Percentiles rank a stretch among this genome's conserved stretches.
phyloP scores from a whole-genome alignment of 305 asterid species.

The Ajuga reptans region DNA sequence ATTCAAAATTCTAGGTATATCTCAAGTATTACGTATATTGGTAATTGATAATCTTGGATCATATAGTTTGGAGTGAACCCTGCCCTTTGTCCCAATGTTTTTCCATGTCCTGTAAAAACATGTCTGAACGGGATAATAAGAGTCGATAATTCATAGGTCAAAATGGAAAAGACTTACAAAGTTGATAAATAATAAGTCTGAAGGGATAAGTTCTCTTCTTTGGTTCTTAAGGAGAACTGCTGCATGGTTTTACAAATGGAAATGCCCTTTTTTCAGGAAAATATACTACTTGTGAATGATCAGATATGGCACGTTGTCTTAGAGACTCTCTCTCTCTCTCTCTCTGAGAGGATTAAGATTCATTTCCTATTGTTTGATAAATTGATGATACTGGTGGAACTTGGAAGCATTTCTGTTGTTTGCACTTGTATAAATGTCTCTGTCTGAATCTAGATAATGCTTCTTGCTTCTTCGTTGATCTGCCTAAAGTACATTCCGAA shows the following conservation, averaged over 20 bases:
- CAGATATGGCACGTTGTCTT: neutral
- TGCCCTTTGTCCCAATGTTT: neutral
- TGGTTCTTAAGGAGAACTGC: neutral
- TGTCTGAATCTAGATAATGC: neutral
- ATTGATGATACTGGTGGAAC: neutral
- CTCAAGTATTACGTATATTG: neutral
- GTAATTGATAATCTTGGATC: neutral
- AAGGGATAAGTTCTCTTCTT: neutral
- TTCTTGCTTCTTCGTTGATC: too few species aligned
- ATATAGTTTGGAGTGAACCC: neutral
- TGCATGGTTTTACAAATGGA: neutral
- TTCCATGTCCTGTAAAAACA: neutral
- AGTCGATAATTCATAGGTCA: neutral
- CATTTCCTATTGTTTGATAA: neutral
- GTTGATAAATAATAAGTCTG: neutral
- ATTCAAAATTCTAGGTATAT: neutral
- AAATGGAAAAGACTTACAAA: neutral
- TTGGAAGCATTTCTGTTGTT: neutral
- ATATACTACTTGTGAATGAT: neutral
- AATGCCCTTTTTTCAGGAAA: neutral
- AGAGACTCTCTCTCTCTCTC: too few species aligned
- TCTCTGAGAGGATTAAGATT: too few species aligned
- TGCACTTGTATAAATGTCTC: neutral
- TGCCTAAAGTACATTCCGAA: neutral
- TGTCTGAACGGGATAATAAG: neutral